Evolutionary conservation across 73 alveolate species (phyloP), one percentile per base, ranked within the genome.

Genomic region (Symbiodinium pilosum): DNA sequence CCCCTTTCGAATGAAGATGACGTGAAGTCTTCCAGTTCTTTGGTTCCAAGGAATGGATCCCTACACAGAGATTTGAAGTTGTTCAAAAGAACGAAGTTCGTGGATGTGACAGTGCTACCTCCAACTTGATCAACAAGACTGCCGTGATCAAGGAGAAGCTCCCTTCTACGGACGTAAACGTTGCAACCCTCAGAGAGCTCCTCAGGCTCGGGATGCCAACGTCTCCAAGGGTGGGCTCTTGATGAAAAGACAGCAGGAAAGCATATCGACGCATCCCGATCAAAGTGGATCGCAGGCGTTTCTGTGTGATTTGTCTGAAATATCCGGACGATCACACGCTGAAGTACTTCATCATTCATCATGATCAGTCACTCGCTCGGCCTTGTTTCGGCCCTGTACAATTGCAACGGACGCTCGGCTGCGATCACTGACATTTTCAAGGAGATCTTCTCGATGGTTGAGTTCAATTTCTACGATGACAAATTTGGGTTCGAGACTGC

Each of bases 21-120:
- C n/a, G 26, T 2, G 39, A 39, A 4, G 92, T 84, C 32, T 0
- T 83, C 4, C 24, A 18, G 40, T 5, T 34, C 42, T 18, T 36
- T 0, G 56, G 84, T 9, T 51, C 41, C 51, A 51, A 43, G 4
- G 59, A 36, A 21, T 86, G 93, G 93, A 86, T 86, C 83, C 93
- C 93, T 0, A 86, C 93, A 12, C 84, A 86, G 41, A n/a, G 93
- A 1, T 86, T 86, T 42, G 84, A 47, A 2, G 93, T 86, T 1
- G 93, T 86, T 38, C 93, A 51, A 8, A 86, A 86, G 93, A 54
- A 86, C 54, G 51, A 51, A 86, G 93, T 86, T 4, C 2, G 93
- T 0, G 93, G 93, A 21, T 47, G 81, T 26, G 93, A 86, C 56
- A 51, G 84, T 7, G 93, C 93, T 0, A 86, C 93, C 1, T 32